phyloP scores from a whole-genome alignment of 108 stramenopile genomes.

The Schizochytrium sp. region DNA sequence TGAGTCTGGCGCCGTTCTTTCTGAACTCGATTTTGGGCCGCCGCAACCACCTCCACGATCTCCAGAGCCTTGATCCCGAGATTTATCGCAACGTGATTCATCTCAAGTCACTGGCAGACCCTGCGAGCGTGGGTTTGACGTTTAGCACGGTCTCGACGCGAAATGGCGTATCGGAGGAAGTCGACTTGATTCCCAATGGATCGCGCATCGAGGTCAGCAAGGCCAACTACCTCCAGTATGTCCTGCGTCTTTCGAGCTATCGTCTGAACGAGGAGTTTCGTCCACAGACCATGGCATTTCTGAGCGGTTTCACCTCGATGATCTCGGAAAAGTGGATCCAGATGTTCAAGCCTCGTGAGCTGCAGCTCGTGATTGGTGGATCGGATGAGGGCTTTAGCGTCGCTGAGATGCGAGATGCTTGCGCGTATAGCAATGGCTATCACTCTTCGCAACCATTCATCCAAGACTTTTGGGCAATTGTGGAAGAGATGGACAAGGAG shows the following conservation, averaged over 20 bases:
- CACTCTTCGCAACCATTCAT: conserved; percentile 85
- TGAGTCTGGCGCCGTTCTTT: conserved; percentile 76
- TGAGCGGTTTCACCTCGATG: conserved; percentile 85
- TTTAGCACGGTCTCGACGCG: conserved; percentile 59
- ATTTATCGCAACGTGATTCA: conserved; percentile 72
- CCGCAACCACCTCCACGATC: conserved; percentile 79
- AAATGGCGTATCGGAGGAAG: conserved; percentile 37
- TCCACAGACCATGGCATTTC: conserved; percentile 74
- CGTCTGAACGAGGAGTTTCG: conserved; percentile 72
- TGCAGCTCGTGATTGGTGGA: conserved; percentile 90
- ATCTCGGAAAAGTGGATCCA: conserved; percentile 87
- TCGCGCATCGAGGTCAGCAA: conserved; percentile 66
- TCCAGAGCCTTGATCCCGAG: conserved; percentile 81
- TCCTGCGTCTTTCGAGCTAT: conserved; percentile 80
- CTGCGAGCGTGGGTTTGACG: conserved; percentile 64
- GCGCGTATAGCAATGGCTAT: conserved; percentile 81
- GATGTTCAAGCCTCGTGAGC: conserved; percentile 78
- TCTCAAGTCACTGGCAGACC: conserved; percentile 60
- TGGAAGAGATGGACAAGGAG: conserved; percentile 66
- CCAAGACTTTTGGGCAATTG: conserved; percentile 72
- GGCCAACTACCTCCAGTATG: conserved; percentile 77
- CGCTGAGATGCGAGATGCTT: conserved; percentile 59
- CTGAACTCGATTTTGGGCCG: conserved; percentile 75
- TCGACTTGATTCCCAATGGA: conserved; percentile 70
- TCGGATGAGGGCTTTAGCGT: conserved; percentile 85